phyloP scores from a whole-genome alignment of 352 stramenopile species.

The Phytopythium ostracodes region DNA sequence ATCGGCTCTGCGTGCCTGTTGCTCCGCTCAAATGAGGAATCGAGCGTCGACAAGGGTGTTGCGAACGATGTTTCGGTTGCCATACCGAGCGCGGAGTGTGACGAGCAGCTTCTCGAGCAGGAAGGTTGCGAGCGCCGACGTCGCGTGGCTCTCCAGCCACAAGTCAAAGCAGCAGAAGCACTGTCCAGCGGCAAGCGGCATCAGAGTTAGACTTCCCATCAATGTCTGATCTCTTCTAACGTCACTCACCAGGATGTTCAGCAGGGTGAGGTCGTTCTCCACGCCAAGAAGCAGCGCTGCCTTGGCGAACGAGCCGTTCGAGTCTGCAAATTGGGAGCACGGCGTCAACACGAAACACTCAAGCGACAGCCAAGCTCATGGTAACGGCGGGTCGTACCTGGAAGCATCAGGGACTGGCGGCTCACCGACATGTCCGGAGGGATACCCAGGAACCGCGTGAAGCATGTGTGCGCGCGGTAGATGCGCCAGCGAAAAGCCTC shows the following conservation, averaged over 20 bases:
- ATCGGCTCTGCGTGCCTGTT: too few relatives aligned
- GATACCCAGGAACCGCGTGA: conserved; percentile 64
- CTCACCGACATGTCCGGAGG: conserved; percentile 67
- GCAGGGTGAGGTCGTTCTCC: conserved; percentile 86
- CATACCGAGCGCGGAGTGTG: conserved; percentile 28
- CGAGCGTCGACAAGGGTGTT: conserved; percentile 60
- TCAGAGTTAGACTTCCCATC: background rate
- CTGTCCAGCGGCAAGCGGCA: conserved; percentile 15
- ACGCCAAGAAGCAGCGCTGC: conserved; percentile 68
- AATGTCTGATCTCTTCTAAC: background rate
- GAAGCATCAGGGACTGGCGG: conserved; percentile 62
- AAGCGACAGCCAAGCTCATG: background rate
- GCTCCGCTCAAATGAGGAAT: conserved; percentile 53
- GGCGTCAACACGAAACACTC: background rate
- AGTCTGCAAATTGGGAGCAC: conserved; percentile 33
- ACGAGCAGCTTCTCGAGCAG: conserved; percentile 40
- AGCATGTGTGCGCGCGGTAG: conserved; percentile 72
- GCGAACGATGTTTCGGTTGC: conserved; percentile 42
- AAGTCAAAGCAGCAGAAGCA: conserved; percentile 70
- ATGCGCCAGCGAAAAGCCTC: conserved; percentile 74
- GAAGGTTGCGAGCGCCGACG: conserved; percentile 65
- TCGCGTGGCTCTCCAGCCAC: conserved; percentile 58
- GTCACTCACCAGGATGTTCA: conserved; percentile 79
- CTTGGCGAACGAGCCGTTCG: conserved; percentile 41
- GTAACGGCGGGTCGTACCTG: conserved; percentile 23